phyloP scores from a whole-genome alignment of 2,329 filamentous ascomycete species.

The Paraphoma sp. region DNA sequence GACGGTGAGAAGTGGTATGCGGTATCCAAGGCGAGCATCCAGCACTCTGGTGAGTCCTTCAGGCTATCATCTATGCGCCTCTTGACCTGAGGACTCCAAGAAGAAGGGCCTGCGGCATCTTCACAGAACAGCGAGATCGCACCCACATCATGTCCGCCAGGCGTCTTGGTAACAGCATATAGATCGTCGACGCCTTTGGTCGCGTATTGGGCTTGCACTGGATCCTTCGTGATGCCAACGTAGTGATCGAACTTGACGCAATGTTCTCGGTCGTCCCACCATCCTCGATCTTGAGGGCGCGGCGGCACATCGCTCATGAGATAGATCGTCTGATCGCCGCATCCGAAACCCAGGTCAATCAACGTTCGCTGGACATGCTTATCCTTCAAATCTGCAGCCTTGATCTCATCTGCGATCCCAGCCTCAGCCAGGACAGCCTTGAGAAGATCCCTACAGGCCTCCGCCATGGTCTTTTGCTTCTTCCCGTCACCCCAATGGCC shows the following conservation, averaged over 20 bases:
- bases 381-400: not conserved
- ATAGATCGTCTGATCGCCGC: constrained; percentile 63
- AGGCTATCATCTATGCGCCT: constrained; percentile 9
- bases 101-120: constrained; percentile 57
- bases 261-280: constrained; percentile 18
- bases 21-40: constrained; percentile 64
- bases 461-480: constrained; percentile 34
- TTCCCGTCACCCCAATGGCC: constrained; percentile 61
- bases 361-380: constrained; percentile 29
- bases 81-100: constrained; percentile 48
- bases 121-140: constrained; percentile 54
- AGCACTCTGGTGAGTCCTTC: constrained; percentile 41
- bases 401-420: constrained; percentile 38
- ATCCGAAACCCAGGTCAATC: constrained; percentile 65
- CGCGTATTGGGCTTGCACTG: constrained; percentile 52
- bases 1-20: constrained; percentile 65
- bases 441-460: constrained; percentile 60
- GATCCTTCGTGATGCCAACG: constrained; percentile 61
- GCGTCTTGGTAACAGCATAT: not conserved
- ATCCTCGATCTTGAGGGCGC: constrained; percentile 17
- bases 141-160: not conserved
- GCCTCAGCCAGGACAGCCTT: constrained; percentile 55
- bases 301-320: constrained; percentile 38
- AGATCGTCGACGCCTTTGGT: constrained; percentile 16
- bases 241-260: constrained; percentile 44